Evolutionary conservation across 805 yeast species (phyloP), one percentile per base, ranked within the genome.

Genomic region (Saccharomycopsis javanensis): DNA sequence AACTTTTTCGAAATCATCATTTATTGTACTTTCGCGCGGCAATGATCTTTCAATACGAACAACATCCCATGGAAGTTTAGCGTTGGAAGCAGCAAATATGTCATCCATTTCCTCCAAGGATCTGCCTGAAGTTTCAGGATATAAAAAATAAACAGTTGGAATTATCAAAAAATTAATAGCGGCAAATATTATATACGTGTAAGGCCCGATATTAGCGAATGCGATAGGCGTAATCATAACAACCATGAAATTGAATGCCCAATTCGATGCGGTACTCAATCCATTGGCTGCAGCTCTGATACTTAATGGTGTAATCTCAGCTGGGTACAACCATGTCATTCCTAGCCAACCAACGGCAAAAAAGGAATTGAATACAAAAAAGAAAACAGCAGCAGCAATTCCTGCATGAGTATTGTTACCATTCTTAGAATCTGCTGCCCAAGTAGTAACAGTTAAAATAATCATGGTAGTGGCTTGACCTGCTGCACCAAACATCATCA

Each of bases 111-210:
- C 88, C 68, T 85, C 91, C 69, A 86, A 75, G 33, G 86, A 76
- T 68, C 88, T 78, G 51, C 89, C 88, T 35, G 86, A 81, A 50
- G 90, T 85, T 72, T 86, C 92, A 30, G 91, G 92, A 68, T 83
- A 85, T 68, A 77, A 79, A 71, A 83, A 77, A 76, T 72, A 82
- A 61, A 81, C 80, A 58, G 82, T 71, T 30, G 88, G 87, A 55
- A 81, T 69, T 73, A 81, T 83, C 51, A 74, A 61, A 65, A 78
- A 76, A 73, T 85, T 85, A 54, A 85, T 75, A 31, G 72, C 68
- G 5, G 88, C 88, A 69, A 86, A 86, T 69, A 86, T 79, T 52
- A 85, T 68, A 70, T 85, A 86, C 57, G 85, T 86, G 78, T 85
- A 82, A 31, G 57, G 34, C 63, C 72, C 65, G 66, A 78, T 71